phyloP scores from a whole-genome alignment of 129 eudicot genomes.

The Escallonia rubra region DNA sequence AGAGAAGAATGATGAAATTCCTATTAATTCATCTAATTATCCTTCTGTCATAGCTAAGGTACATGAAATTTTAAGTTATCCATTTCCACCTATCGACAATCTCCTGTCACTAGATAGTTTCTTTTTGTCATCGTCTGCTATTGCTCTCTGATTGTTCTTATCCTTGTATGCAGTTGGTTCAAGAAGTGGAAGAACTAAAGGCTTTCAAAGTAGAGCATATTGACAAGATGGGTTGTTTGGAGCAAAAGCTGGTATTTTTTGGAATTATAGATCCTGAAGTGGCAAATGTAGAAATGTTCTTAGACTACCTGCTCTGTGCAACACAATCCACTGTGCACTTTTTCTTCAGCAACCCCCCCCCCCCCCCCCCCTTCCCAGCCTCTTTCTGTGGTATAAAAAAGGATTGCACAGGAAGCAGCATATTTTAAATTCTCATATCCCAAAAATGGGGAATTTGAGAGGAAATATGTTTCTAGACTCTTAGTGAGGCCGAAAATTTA shows the following conservation, averaged over 20 bases:
- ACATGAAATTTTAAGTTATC: slow-evolving; percentile 8
- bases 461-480: too few relatives aligned
- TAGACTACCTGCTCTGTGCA: too few relatives aligned
- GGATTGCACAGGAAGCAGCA: too few relatives aligned
- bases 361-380: too few relatives aligned
- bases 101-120: neutral
- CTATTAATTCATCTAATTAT: slow-evolving; percentile 22
- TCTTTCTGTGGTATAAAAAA: too few relatives aligned
- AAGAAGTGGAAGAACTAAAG: slow-evolving; percentile 55
- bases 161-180: slow-evolving; percentile 36
- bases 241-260: slow-evolving; percentile 60
- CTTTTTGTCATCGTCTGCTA: neutral
- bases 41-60: slow-evolving; percentile 51
- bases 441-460: too few relatives aligned
- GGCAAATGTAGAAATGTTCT: too few relatives aligned
- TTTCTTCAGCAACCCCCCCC: too few relatives aligned
- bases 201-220: slow-evolving; percentile 36
- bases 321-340: too few relatives aligned
- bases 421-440: too few relatives aligned
- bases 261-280: slow-evolving; percentile 12
- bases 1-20: slow-evolving; percentile 22
- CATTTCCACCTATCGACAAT: slow-evolving; percentile 1
- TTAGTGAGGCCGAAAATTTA: too few relatives aligned
- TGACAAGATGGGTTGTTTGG: slow-evolving; percentile 34
- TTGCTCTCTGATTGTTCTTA: neutral